phyloP scores from a whole-genome alignment of 1,139 yeast genomes.

The Pneumocystis carinii region DNA sequence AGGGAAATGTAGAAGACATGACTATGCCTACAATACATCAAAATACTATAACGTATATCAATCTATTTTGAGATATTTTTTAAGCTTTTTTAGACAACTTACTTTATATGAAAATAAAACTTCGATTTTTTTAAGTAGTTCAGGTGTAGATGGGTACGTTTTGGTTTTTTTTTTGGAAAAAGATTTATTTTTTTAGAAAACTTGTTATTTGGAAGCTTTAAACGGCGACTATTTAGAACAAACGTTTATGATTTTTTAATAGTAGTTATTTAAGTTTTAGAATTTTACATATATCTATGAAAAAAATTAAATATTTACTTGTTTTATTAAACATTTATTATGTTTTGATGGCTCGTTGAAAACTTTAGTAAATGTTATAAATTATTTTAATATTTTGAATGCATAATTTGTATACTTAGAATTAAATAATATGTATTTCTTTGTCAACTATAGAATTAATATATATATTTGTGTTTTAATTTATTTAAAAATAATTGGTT shows the following conservation, averaged over 20 bases:
- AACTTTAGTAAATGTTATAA: neutral
- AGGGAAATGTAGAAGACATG: constrained; percentile 23
- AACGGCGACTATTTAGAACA: neutral
- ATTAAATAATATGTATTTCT: neutral
- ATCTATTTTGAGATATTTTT: neutral
- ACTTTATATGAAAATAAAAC: neutral
- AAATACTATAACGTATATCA: constrained; percentile 45
- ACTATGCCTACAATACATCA: constrained; percentile 72
- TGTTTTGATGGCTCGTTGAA: neutral
- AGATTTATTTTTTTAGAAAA: neutral
- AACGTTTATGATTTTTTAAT: neutral
- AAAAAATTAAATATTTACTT: neutral
- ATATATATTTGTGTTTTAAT: neutral
- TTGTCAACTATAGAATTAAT: neutral
- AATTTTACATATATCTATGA: neutral
- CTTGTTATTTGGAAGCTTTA: neutral
- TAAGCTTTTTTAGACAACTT: neutral
- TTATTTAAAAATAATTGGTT: neutral
- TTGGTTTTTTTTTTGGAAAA: neutral
- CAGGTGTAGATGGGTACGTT: neutral
- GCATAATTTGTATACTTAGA: neutral
- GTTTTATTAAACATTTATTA: neutral
- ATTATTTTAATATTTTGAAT: neutral
- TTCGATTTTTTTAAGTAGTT: neutral
- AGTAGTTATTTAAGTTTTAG: neutral